Evolutionary conservation across 1,284 basidiomycete species (phyloP).

Genomic region (Ustilago trichophora): DNA sequence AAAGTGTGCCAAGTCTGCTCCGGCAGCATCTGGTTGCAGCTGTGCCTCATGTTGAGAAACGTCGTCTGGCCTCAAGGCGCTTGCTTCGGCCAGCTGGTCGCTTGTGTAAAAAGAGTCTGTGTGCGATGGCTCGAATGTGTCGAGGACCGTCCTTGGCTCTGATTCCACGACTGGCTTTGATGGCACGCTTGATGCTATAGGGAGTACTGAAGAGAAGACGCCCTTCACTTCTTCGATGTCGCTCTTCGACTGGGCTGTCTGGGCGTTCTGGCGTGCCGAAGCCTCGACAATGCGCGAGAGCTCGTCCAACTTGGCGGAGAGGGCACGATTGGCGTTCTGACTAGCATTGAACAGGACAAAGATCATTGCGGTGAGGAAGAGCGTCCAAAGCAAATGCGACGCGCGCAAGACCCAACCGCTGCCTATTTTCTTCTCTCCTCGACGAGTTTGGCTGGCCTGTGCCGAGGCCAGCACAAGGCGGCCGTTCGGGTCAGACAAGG

Average conservation of each 20-base stretch:
- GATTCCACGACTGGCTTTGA: no score
- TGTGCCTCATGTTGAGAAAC: no score
- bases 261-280: neutral
- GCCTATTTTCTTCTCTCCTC: neutral
- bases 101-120: no score
- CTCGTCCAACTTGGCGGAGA: constrained; percentile 25
- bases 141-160: no score
- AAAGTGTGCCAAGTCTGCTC: neutral
- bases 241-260: no score
- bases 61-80: no score
- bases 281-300: constrained; percentile 24
- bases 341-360: constrained; percentile 34
- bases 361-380: constrained; percentile 23
- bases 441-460: neutral
- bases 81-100: no score
- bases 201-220: no score
- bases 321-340: constrained; percentile 17
- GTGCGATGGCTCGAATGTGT: no score
- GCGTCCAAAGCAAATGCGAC: constrained; percentile 33
- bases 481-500: neutral
- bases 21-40: neutral
- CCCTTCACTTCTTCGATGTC: no score
- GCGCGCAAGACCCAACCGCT: constrained; percentile 5
- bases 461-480: neutral
- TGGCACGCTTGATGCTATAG: no score